A percentile compares a stretch with the other conserved stretches of the same genome.
These are phyloP conservation scores for Corchorus olitorius DNA, from an alignment of 345 rosid genomes.

Conservation along the genomic window DNA sequence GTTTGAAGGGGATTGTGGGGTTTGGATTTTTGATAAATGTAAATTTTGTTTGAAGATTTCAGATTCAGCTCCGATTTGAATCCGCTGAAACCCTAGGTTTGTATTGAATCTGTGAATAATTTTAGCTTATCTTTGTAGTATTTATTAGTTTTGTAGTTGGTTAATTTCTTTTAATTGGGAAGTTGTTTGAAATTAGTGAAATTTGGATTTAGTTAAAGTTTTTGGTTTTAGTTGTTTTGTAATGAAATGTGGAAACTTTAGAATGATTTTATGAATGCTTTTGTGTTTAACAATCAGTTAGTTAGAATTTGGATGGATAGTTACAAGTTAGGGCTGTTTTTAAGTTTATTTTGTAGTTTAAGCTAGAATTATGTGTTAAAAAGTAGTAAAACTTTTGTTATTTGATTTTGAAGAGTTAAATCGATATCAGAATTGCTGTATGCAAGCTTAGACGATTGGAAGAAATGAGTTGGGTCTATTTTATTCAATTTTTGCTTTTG, in stretches of 20 bases:
- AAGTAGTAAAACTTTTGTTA: not conserved
- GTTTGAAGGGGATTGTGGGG: conserved; percentile 2
- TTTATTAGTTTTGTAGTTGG: not conserved
- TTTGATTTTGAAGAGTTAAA: not conserved
- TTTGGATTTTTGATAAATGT: conserved; percentile 9
- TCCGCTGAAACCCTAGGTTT: conserved; percentile 24
- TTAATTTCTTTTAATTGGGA: not conserved
- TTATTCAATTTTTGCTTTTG: not conserved
- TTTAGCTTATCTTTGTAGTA: not conserved
- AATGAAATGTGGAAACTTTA: conserved; percentile 1
- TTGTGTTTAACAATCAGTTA: not conserved
- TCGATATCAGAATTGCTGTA: not conserved
- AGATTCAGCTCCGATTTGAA: conserved; percentile 21
- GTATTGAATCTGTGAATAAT: conserved; percentile 13
- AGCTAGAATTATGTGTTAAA: not conserved
- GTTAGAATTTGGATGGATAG: not conserved
- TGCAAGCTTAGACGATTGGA: not conserved
- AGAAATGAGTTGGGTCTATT: not conserved
- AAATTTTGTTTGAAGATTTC: not conserved
- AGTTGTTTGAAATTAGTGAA: not conserved
- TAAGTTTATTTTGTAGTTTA: not conserved
- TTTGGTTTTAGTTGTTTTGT: not conserved
- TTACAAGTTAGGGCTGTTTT: not conserved
- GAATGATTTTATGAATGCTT: conserved; percentile 3
- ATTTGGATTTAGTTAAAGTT: not conserved